These are phyloP conservation scores for Dactylellina parvicollis DNA, from an alignment of 2,329 filamentous ascomycete genomes.

Conservation along the genomic window DNA sequence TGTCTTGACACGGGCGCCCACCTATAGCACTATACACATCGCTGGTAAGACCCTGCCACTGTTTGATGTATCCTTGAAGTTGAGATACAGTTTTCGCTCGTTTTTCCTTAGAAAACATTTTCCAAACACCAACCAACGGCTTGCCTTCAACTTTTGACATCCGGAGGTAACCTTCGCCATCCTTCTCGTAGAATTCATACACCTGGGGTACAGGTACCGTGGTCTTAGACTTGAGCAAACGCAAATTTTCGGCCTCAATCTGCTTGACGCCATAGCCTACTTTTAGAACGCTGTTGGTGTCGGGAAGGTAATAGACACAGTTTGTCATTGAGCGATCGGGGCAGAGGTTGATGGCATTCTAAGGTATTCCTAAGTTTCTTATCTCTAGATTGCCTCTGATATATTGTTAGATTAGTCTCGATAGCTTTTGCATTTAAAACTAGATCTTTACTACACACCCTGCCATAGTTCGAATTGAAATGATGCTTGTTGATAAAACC, in stretches of 20 bases:
- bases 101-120: neutral
- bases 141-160: conserved; percentile 12
- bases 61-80: neutral
- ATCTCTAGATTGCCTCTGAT: neutral
- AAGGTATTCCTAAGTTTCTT: neutral
- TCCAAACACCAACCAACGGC: neutral
- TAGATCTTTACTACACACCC: neutral
- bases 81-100: neutral
- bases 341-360: conserved; percentile 3
- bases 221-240: neutral
- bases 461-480: conserved; percentile 1
- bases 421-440: neutral
- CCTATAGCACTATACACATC: neutral
- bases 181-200: conserved; percentile 2
- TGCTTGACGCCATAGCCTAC: neutral
- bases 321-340: neutral
- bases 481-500: neutral
- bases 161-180: neutral
- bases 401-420: neutral
- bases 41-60: neutral
- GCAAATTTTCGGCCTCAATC: neutral
- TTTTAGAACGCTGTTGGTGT: conserved; percentile 3
- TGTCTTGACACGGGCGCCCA: conserved; percentile 1
- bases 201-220: neutral
- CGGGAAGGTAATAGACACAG: neutral